A percentile compares a stretch with the other conserved stretches of the same genome.
Conservation (phyloP, 352 stramenopile genomes). For the Thalassiosira gravida region DNA sequence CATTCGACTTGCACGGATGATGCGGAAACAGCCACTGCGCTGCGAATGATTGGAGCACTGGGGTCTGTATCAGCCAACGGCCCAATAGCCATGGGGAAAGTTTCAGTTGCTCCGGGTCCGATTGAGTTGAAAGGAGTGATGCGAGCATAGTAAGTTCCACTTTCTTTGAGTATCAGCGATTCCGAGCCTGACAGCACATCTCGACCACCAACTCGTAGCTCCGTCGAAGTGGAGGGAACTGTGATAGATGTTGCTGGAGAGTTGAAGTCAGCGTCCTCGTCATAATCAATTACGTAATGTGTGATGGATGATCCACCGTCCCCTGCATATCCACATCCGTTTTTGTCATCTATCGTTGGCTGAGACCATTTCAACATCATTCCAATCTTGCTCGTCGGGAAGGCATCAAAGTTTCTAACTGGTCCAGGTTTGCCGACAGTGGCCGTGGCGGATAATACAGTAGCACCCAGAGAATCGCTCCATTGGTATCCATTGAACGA, state of each 20-base stretch:
- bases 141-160: conserved; percentile 86
- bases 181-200: conserved; percentile 92
- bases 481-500: conserved; percentile 91
- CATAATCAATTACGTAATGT: conserved; percentile 92
- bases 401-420: conserved; percentile 53
- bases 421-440: conserved; percentile 82
- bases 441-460: conserved; percentile 70
- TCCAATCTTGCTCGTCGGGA: conserved; percentile 88
- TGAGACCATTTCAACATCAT: conserved; percentile 91
- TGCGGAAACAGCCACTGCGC: conserved; percentile 77
- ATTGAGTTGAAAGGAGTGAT: conserved; percentile 86
- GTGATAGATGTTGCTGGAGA: conserved; percentile 85
- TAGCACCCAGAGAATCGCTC: conserved; percentile 71
- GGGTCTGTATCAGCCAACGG: conserved; percentile 60
- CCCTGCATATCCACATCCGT: conserved; percentile 85
- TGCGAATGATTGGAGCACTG: conserved; percentile 70
- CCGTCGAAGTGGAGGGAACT: conserved; percentile 75
- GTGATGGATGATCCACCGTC: conserved; percentile 88
- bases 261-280: conserved; percentile 86
- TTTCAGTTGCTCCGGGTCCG: conserved; percentile 47
- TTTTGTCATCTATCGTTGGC: conserved; percentile 79
- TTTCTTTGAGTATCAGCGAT: conserved; percentile 86
- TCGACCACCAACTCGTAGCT: conserved; percentile 91
- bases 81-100: conserved; percentile 47
- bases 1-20: conserved; percentile 88